Conservation (phyloP, 768 basidiomycete genomes). For the Russula vinacea region DNA sequence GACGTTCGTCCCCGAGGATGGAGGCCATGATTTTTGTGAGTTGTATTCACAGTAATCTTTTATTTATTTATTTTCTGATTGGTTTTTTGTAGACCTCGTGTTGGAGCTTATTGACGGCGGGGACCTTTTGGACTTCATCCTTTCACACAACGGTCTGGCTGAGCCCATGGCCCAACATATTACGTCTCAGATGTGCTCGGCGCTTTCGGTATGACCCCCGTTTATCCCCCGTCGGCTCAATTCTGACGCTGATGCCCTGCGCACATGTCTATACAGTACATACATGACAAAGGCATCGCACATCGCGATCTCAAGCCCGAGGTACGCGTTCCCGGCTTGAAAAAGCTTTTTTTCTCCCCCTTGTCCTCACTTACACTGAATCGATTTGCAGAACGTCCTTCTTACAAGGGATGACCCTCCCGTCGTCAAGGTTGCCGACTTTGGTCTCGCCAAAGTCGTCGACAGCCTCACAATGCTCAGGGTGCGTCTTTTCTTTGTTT, state of each 20-base stretch:
- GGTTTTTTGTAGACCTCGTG: constrained; percentile 58
- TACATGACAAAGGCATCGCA: constrained; percentile 71
- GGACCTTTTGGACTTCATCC: constrained; percentile 79
- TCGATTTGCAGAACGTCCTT: constrained; percentile 63
- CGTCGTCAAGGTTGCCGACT: constrained; percentile 87
- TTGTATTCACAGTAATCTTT: neutral
- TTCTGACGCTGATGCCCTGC: neutral
- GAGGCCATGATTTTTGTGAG: constrained; percentile 52
- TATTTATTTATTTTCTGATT: neutral
- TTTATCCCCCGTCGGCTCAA: neutral
- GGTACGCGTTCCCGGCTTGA: constrained; percentile 37
- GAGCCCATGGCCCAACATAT: constrained; percentile 64
- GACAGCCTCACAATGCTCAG: constrained; percentile 73
- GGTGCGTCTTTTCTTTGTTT: constrained; percentile 43
- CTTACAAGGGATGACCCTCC: constrained; percentile 70
- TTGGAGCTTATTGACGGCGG: constrained; percentile 86
- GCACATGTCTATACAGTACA: constrained; percentile 57
- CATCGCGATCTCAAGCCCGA: constrained; percentile 96
- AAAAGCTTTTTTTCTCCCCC: too few relatives aligned
- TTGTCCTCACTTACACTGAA: neutral
- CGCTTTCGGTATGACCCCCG: constrained; percentile 52
- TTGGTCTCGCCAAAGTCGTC: constrained; percentile 92
- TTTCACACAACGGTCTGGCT: constrained; percentile 52
- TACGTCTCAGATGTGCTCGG: constrained; percentile 80
- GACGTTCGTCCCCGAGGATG: constrained; percentile 62